phyloP scores from a whole-genome alignment of 257 asterid species.

The Thymus quinquecostatus region DNA sequence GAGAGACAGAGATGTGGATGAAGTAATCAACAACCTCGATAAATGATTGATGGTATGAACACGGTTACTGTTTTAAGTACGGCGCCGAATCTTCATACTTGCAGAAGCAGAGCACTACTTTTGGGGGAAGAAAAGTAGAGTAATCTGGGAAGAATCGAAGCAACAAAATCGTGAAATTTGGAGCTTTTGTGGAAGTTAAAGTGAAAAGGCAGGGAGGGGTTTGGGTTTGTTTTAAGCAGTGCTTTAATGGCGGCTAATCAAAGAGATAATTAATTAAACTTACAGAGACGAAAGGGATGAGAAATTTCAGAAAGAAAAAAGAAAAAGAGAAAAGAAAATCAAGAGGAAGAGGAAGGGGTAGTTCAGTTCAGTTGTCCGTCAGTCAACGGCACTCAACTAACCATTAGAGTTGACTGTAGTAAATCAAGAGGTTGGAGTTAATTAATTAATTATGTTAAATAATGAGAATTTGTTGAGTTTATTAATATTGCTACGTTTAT shows the following conservation, averaged over 20 bases:
- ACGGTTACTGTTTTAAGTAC: background rate
- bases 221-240: background rate
- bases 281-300: background rate
- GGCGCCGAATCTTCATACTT: background rate
- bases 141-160: conserved; percentile 29
- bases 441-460: no score
- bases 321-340: no score
- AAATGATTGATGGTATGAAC: conserved; percentile 16
- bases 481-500: no score
- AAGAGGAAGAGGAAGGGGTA: background rate
- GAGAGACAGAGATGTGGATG: background rate
- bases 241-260: conserved; percentile 22
- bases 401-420: background rate
- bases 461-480: no score
- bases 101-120: background rate
- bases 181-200: background rate
- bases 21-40: background rate
- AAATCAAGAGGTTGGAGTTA: no score
- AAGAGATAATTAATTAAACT: conserved; percentile 14
- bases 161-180: conserved; percentile 27
- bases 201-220: conserved; percentile 18
- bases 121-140: conserved; percentile 25
- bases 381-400: conserved; percentile 25
- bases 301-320: background rate
- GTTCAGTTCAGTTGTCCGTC: background rate